Evolutionary conservation across 176 grass and related monocot genomes (phyloP).

Genomic region (Cenchrus purpureus): DNA sequence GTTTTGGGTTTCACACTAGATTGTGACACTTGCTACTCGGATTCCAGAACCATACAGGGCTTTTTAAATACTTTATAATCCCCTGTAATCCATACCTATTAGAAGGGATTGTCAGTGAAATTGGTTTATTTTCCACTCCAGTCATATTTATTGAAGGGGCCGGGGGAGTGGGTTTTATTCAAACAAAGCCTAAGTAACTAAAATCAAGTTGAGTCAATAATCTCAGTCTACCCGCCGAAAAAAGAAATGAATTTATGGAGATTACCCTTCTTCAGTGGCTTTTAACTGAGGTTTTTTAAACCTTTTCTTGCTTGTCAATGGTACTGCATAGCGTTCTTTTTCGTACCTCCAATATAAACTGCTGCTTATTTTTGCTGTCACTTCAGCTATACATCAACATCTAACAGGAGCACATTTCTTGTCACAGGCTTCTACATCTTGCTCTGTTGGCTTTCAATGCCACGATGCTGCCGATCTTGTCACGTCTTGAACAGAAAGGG

Average conservation of each 20-base stretch:
- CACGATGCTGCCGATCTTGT: constrained; percentile 57
- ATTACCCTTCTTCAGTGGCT: background rate
- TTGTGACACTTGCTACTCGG: background rate
- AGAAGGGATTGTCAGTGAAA: background rate
- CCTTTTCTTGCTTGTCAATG: background rate
- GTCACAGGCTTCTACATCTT: constrained; percentile 74
- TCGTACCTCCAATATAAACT: background rate
- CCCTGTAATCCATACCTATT: background rate
- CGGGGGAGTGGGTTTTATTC: background rate
- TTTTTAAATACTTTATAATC: background rate
- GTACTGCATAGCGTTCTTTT: background rate
- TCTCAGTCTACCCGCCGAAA: background rate
- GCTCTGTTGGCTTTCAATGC: constrained; percentile 64
- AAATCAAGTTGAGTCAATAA: constrained; percentile 7
- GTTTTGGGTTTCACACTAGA: constrained; percentile 16
- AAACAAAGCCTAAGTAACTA: background rate
- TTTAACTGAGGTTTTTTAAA: constrained; percentile 9
- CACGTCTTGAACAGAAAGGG: constrained; percentile 47
- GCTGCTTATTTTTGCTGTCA: background rate
- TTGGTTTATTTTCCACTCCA: background rate
- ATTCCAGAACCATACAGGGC: background rate
- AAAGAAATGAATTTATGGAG: background rate
- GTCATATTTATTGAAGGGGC: background rate
- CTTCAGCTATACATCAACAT: constrained; percentile 18
- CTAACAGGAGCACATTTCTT: constrained; percentile 46